Evolutionary conservation across 2,329 filamentous ascomycete genomes (phyloP).

Genomic region (Coniochaeta hoffmannii): DNA sequence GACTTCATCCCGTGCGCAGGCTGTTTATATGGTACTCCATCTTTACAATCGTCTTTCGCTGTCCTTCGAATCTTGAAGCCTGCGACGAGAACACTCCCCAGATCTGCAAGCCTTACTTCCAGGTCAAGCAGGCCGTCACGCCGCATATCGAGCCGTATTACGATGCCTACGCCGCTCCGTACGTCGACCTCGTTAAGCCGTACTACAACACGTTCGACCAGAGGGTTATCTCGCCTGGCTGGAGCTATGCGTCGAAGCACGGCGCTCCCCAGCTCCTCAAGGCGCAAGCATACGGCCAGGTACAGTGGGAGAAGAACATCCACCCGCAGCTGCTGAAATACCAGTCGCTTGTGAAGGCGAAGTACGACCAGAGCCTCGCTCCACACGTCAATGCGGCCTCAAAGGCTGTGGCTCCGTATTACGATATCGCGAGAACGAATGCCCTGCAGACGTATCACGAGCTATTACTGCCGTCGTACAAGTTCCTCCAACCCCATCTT

Average conservation of each 20-base stretch:
- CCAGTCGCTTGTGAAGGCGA: slow-evolving; percentile 49
- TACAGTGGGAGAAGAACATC: slow-evolving; percentile 72
- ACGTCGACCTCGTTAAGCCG: slow-evolving; percentile 68
- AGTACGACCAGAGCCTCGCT: slow-evolving; percentile 65
- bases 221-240: slow-evolving; percentile 60
- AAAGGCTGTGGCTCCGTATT: slow-evolving; percentile 61
- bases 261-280: slow-evolving; percentile 66
- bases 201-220: slow-evolving; percentile 62
- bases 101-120: slow-evolving; percentile 78
- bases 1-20: slow-evolving; percentile 33
- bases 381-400: slow-evolving; percentile 64
- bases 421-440: slow-evolving; percentile 55
- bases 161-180: slow-evolving; percentile 72
- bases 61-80: slow-evolving; percentile 61
- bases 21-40: slow-evolving; percentile 82
- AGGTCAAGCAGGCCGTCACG: slow-evolving; percentile 52
- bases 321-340: slow-evolving; percentile 66
- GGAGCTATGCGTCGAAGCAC: slow-evolving; percentile 61
- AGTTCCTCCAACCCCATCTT: slow-evolving; percentile 66
- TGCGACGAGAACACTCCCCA: slow-evolving; percentile 63
- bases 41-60: slow-evolving; percentile 72
- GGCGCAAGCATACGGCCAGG: slow-evolving; percentile 55
- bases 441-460: slow-evolving; percentile 63
- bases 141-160: slow-evolving; percentile 85
- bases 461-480: slow-evolving; percentile 68